A percentile compares a stretch with the other conserved stretches of the same genome.
Conservation (phyloP, 176 grass and related monocot species). For the Juncus effusus region DNA sequence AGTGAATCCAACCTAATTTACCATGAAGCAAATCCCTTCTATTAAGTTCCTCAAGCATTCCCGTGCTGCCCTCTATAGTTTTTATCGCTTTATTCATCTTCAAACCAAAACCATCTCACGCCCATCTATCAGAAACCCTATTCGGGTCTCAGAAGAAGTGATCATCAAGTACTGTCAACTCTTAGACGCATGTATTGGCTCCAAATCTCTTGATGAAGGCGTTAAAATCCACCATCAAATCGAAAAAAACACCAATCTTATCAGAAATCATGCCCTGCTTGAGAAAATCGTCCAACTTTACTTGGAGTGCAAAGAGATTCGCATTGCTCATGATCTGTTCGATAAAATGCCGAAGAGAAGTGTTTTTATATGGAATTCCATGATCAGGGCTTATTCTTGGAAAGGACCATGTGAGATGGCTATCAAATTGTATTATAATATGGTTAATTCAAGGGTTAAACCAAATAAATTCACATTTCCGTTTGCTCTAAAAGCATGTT, state of each 20-base stretch:
- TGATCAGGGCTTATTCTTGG: conserved; percentile 75
- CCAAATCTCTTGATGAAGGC: conserved; percentile 24
- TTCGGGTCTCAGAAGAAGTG: conserved; percentile 1
- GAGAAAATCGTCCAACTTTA: conserved; percentile 29
- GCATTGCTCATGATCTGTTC: conserved; percentile 38
- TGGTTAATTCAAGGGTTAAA: conserved; percentile 37
- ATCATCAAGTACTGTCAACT: conserved; percentile 7
- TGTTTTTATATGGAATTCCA: conserved; percentile 53
- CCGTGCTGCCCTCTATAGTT: not conserved
- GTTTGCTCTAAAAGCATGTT: conserved; percentile 80
- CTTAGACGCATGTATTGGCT: conserved; percentile 35
- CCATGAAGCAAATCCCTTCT: conserved; percentile 15
- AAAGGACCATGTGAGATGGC: conserved; percentile 31
- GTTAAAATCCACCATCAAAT: conserved; percentile 27
- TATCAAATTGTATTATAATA: conserved; percentile 43
- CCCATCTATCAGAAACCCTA: conserved; percentile 13
- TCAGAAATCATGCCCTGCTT: conserved; percentile 13
- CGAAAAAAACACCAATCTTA: not conserved
- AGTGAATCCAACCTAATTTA: not conserved
- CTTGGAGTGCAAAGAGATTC: conserved; percentile 36
- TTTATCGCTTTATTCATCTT: conserved; percentile 8
- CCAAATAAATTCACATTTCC: conserved; percentile 78
- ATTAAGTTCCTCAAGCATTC: not conserved
- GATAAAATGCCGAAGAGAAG: conserved; percentile 47
- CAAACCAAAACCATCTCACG: not conserved